phyloP scores from a whole-genome alignment of 2,329 filamentous ascomycete species.

The Neonectria ditissima region DNA sequence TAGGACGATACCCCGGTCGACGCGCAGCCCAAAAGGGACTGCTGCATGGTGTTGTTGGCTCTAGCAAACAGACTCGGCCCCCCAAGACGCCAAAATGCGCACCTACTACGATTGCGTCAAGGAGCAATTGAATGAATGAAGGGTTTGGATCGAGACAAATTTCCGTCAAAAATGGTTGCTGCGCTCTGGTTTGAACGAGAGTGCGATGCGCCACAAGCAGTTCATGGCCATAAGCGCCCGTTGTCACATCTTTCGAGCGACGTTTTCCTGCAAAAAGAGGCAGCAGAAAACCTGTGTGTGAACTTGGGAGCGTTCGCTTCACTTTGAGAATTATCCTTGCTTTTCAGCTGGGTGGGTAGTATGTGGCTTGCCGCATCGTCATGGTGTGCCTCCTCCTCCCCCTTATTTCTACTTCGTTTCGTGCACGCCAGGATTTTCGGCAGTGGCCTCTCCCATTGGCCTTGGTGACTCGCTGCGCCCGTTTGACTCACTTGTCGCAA shows the following conservation, averaged over 20 bases:
- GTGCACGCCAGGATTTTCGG: not conserved
- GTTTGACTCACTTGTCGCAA: too few relatives aligned
- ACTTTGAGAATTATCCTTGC: not conserved
- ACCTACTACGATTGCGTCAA: not conserved
- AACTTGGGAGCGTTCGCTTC: not conserved
- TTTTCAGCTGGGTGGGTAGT: not conserved
- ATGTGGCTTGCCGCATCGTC: not conserved
- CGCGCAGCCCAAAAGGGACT: not conserved
- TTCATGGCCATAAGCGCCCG: not conserved
- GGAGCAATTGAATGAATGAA: not conserved
- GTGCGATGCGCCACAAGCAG: not conserved
- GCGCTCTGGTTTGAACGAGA: not conserved
- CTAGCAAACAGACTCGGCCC: not conserved
- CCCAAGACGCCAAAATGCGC: not conserved
- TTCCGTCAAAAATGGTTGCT: not conserved
- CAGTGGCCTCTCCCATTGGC: not conserved
- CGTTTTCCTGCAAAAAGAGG: not conserved
- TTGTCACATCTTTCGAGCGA: not conserved
- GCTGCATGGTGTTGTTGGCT: not conserved
- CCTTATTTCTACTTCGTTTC: not conserved
- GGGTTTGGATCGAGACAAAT: not conserved
- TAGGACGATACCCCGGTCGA: not conserved
- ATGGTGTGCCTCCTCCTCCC: not conserved
- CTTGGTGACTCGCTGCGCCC: not conserved
- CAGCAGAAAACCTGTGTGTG: not conserved